These are phyloP conservation scores for Scheffersomyces ergatensis DNA, from an alignment of 805 yeast genomes.

Conservation along the genomic window DNA sequence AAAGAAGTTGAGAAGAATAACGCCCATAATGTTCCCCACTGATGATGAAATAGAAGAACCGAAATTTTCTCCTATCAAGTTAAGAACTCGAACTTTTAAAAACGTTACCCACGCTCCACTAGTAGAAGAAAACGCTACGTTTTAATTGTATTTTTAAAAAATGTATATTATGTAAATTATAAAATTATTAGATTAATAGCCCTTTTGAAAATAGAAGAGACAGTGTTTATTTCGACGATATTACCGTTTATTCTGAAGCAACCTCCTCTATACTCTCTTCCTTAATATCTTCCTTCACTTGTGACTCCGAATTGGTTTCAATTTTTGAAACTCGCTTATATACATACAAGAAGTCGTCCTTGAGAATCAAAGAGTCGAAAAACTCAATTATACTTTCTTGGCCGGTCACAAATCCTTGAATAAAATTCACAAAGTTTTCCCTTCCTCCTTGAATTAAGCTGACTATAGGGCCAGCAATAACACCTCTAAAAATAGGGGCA, in stretches of 20 bases:
- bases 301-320: constrained; percentile 1
- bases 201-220: too few species aligned
- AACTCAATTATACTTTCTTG: constrained; percentile 7
- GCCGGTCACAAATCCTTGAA: constrained; percentile 5
- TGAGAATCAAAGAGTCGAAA: constrained; percentile 16
- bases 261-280: too few species aligned
- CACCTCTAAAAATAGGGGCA: constrained; percentile 17
- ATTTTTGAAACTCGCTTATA: constrained; percentile 19
- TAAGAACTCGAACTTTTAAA: not conserved
- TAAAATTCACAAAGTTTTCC: constrained; percentile 4
- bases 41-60: constrained; percentile 16
- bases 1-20: constrained; percentile 28
- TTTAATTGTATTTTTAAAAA: too few species aligned
- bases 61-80: not conserved
- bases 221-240: too few species aligned
- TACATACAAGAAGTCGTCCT: constrained; percentile 22
- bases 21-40: constrained; percentile 35
- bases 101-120: too few species aligned
- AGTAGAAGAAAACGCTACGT: too few species aligned
- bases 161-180: constrained; percentile 3
- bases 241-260: too few species aligned
- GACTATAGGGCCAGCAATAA: constrained; percentile 15
- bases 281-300: constrained; percentile 11
- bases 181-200: too few species aligned
- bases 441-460: constrained; percentile 6